These are phyloP conservation scores for Taphrina confusa DNA, from an alignment of 1,139 yeast species.

Conservation along the genomic window DNA sequence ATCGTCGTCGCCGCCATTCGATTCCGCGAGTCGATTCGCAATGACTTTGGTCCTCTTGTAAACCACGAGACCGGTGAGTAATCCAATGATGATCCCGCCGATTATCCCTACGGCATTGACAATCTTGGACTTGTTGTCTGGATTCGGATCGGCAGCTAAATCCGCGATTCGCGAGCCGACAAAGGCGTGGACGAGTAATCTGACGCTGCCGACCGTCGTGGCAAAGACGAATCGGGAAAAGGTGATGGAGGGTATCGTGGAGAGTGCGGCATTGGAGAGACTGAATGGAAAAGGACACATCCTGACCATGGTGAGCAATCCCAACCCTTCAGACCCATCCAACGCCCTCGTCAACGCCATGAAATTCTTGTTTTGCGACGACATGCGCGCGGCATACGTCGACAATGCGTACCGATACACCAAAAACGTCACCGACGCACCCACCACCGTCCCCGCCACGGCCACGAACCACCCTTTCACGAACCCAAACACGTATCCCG, in stretches of 20 bases:
- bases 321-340: conserved; percentile 62
- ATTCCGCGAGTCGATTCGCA: conserved; percentile 40
- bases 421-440: conserved; percentile 72
- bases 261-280: conserved; percentile 81
- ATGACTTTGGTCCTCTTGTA: conserved; percentile 57
- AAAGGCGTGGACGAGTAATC: conserved; percentile 71
- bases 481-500: conserved; percentile 85
- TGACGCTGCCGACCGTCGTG: conserved; percentile 75
- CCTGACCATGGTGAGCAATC: conserved; percentile 68
- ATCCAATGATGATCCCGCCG: conserved; percentile 60
- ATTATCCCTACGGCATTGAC: conserved; percentile 66
- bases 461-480: conserved; percentile 76
- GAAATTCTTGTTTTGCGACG: conserved; percentile 60
- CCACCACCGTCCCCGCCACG: conserved; percentile 67
- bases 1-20: neutral
- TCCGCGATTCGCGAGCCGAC: conserved; percentile 75
- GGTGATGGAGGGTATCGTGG: conserved; percentile 41
- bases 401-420: conserved; percentile 64
- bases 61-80: conserved; percentile 67
- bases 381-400: conserved; percentile 59
- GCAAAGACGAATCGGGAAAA: conserved; percentile 63
- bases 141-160: conserved; percentile 52
- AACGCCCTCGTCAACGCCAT: conserved; percentile 75
- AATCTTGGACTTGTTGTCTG: conserved; percentile 51
- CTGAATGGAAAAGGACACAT: conserved; percentile 93